Evolutionary conservation across 768 basidiomycete species (phyloP).

Genomic region (Lyophyllum atratum): DNA sequence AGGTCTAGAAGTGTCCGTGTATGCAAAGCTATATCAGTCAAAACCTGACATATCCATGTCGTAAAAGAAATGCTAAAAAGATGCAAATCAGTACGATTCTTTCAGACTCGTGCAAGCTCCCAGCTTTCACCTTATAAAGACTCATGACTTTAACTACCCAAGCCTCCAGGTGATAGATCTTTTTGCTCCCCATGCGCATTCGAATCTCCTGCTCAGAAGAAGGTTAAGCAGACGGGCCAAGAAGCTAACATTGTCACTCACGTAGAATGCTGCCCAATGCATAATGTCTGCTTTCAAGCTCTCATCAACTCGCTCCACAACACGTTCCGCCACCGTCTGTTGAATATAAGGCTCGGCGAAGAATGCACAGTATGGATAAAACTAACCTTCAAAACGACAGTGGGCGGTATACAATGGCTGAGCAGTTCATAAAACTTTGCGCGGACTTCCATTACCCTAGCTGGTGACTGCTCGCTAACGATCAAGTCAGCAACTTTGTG

Average conservation of each 20-base stretch:
- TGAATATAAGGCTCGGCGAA: not conserved
- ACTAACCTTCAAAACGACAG: slow-evolving; percentile 84
- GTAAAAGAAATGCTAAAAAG: slow-evolving; percentile 57
- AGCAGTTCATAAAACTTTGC: slow-evolving; percentile 93
- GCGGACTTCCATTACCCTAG: slow-evolving; percentile 88
- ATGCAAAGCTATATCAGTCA: slow-evolving; percentile 32
- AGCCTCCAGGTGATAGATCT: slow-evolving; percentile 97
- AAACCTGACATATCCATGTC: slow-evolving; percentile 63
- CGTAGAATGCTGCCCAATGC: slow-evolving; percentile 98
- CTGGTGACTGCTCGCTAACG: slow-evolving; percentile 85
- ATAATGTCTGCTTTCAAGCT: slow-evolving; percentile 89
- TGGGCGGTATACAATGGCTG: slow-evolving; percentile 96
- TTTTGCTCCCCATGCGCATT: slow-evolving; percentile 85
- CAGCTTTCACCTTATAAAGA: slow-evolving; percentile 67
- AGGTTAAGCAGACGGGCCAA: not conserved
- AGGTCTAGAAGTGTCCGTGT: not conserved
- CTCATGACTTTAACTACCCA: slow-evolving; percentile 98
- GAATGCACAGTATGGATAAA: not conserved
- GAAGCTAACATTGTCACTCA: slow-evolving; percentile 34
- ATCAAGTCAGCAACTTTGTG: slow-evolving; percentile 90
- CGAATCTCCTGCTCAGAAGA: slow-evolving; percentile 71
- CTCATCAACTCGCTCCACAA: slow-evolving; percentile 90
- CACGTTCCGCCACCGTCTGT: slow-evolving; percentile 87
- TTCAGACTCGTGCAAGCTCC: not conserved
- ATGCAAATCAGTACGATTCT: too few species aligned